These are phyloP conservation scores for Strobilomyces dryophilus DNA, from an alignment of 768 basidiomycete genomes.

Conservation along the genomic window DNA sequence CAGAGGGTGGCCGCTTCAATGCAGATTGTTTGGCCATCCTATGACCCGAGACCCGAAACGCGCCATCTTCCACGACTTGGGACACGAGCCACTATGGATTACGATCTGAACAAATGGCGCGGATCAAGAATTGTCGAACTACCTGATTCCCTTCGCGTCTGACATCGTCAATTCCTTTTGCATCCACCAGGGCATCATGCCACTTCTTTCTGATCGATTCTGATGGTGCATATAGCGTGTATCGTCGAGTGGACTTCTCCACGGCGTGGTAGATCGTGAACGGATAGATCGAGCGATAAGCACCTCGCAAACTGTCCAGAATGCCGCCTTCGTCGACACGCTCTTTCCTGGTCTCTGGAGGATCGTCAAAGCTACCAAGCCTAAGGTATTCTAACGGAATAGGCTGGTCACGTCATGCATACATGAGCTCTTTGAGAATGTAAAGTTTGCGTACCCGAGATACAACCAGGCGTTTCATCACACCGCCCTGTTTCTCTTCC, in stretches of 20 bases:
- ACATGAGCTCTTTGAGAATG: neutral
- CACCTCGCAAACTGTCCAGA: constrained; percentile 50
- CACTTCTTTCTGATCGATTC: constrained; percentile 60
- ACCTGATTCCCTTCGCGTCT: constrained; percentile 75
- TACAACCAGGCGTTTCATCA: constrained; percentile 49
- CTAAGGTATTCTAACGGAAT: constrained; percentile 77
- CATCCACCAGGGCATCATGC: constrained; percentile 55
- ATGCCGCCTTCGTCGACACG: constrained; percentile 54
- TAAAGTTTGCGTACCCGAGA: constrained; percentile 51
- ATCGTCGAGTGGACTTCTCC: constrained; percentile 51
- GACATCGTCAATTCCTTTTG: constrained; percentile 59
- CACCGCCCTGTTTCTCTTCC: constrained; percentile 53
- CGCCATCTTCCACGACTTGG: constrained; percentile 52
- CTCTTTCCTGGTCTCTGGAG: constrained; percentile 62
- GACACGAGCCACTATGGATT: constrained; percentile 60
- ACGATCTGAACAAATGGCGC: constrained; percentile 7
- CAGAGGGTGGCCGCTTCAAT: constrained; percentile 41
- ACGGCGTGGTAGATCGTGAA: constrained; percentile 75
- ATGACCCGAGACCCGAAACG: constrained; percentile 50
- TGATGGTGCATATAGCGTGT: constrained; percentile 65
- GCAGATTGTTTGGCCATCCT: constrained; percentile 29
- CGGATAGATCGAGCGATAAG: constrained; percentile 59
- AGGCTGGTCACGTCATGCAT: constrained; percentile 45
- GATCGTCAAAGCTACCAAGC: constrained; percentile 57
- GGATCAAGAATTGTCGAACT: neutral